Evolutionary conservation across 106 monocot species (phyloP).

Genomic region (Hemerocallis citrina): DNA sequence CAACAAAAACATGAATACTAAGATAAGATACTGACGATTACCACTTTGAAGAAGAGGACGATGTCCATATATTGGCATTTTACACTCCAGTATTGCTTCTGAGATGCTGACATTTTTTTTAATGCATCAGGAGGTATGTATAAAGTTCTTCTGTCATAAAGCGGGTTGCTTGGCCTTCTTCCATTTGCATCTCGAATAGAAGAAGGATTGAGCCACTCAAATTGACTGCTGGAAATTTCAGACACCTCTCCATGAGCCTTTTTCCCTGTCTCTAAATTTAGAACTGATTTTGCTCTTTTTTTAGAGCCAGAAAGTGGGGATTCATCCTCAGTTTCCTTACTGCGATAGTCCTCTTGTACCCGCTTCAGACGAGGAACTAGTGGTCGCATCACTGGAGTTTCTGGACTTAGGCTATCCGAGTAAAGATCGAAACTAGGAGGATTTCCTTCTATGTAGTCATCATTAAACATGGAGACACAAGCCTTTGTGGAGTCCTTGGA

Average conservation of each 20-base stretch:
- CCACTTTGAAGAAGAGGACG: conserved; percentile 96
- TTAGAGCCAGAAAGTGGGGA: conserved; percentile 22
- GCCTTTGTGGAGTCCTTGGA: background rate
- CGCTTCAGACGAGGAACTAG: conserved; percentile 62
- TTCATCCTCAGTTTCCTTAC: conserved; percentile 3
- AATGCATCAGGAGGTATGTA: conserved; percentile 75
- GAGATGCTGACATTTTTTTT: conserved; percentile 83
- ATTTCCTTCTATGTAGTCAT: background rate
- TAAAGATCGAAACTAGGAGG: conserved; percentile 7
- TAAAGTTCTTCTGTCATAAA: conserved; percentile 82
- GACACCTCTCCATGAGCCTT: conserved; percentile 9
- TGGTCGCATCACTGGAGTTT: conserved; percentile 44
- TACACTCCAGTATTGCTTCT: conserved; percentile 93
- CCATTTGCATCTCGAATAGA: conserved; percentile 65
- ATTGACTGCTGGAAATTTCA: conserved; percentile 51
- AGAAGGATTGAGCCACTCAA: conserved; percentile 83
- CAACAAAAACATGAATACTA: background rate
- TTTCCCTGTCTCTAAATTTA: conserved; percentile 7
- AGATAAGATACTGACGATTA: conserved; percentile 19
- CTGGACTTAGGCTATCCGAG: conserved; percentile 30
- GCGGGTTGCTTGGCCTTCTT: conserved; percentile 58
- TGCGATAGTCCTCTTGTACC: conserved; percentile 42
- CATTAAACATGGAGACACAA: conserved; percentile 2
- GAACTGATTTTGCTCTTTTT: conserved; percentile 46
- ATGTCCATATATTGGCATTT: conserved; percentile 90